phyloP scores from a whole-genome alignment of 768 basidiomycete species.

The Kondoa subrosea region DNA sequence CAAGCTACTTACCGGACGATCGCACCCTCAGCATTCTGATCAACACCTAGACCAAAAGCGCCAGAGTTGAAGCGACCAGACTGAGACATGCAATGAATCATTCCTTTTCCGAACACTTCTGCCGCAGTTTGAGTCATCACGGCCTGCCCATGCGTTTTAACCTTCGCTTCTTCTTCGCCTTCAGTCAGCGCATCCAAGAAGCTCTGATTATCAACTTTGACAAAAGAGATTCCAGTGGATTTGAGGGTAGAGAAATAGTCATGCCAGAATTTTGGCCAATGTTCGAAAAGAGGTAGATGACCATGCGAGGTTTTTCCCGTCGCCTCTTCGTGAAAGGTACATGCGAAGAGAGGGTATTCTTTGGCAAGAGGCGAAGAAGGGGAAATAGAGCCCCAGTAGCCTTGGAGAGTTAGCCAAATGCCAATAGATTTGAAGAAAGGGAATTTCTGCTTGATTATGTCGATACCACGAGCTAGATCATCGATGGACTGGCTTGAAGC shows the following conservation, averaged over 20 bases:
- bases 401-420: slow-evolving; percentile 25
- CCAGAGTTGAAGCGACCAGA: slow-evolving; percentile 17
- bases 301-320: neutral
- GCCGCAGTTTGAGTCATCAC: slow-evolving; percentile 10
- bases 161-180: slow-evolving; percentile 12
- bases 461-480: slow-evolving; percentile 6
- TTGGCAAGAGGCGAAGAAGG: slow-evolving; percentile 13
- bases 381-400: slow-evolving; percentile 24
- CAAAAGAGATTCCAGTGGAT: slow-evolving; percentile 21
- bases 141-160: neutral
- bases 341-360: slow-evolving; percentile 11
- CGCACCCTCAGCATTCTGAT: neutral
- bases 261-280: slow-evolving; percentile 11
- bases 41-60: neutral
- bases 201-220: slow-evolving; percentile 28
- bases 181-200: slow-evolving; percentile 14
- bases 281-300: slow-evolving; percentile 15
- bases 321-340: neutral
- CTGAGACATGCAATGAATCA: slow-evolving; percentile 25
- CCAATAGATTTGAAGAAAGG: slow-evolving; percentile 22
- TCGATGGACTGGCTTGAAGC: slow-evolving; percentile 3
- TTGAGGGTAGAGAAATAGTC: slow-evolving; percentile 22
- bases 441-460: slow-evolving; percentile 15
- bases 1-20: neutral
- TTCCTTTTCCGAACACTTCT: slow-evolving; percentile 12